Evolutionary conservation across 768 basidiomycete species (phyloP).

Genomic region (Naganishia kalamii): DNA sequence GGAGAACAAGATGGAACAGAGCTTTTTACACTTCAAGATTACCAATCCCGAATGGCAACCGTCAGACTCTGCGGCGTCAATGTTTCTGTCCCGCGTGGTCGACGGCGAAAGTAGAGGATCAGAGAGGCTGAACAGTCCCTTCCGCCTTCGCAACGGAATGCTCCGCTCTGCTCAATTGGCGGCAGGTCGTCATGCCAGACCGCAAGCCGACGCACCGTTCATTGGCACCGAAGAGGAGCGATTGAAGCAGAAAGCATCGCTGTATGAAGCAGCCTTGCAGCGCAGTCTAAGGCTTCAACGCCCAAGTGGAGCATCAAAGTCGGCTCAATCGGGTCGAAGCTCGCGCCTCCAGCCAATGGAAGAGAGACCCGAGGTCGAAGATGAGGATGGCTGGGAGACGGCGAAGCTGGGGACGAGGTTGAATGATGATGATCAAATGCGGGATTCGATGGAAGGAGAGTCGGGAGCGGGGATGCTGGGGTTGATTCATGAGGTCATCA

Average conservation of each 20-base stretch:
- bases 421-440: not conserved
- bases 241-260: constrained; percentile 29
- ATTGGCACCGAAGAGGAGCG: constrained; percentile 25
- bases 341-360: constrained; percentile 27
- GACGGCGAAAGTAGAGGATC: constrained; percentile 26
- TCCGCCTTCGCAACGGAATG: not conserved
- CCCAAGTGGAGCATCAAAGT: not conserved
- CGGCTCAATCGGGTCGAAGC: not conserved
- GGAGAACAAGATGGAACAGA: constrained; percentile 97
- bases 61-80: constrained; percentile 77
- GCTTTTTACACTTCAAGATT: constrained; percentile 52
- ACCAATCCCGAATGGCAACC: constrained; percentile 96
- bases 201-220: constrained; percentile 4
- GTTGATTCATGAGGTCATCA: constrained; percentile 77
- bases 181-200: constrained; percentile 50
- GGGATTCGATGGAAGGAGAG: not conserved
- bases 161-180: not conserved
- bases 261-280: constrained; percentile 40
- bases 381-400: constrained; percentile 54
- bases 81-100: constrained; percentile 74
- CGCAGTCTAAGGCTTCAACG: constrained; percentile 19
- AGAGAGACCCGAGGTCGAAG: constrained; percentile 31
- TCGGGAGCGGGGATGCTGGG: constrained; percentile 80
- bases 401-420: constrained; percentile 18
- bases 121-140: not conserved